phyloP scores from a whole-genome alignment of 2,329 filamentous ascomycete genomes.

The Sphaerulina vaccinii region DNA sequence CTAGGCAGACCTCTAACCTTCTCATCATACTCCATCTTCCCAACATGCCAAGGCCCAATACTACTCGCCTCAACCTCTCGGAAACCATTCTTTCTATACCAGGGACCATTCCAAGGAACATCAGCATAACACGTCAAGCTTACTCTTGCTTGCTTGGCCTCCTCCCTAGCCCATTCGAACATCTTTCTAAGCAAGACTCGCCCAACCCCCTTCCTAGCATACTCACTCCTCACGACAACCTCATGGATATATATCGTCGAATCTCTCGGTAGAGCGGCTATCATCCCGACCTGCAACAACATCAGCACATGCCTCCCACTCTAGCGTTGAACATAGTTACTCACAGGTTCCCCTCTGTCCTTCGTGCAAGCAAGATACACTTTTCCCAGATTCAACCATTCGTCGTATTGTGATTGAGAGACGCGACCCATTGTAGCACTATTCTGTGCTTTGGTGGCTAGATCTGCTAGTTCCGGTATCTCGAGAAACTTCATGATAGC shows the following conservation, averaged over 20 bases:
- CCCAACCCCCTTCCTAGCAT: slow-evolving; percentile 15
- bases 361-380: slow-evolving; percentile 11
- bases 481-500: slow-evolving; percentile 6
- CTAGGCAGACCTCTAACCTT: slow-evolving; percentile 9
- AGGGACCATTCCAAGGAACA: slow-evolving; percentile 24
- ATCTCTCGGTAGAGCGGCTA: slow-evolving; percentile 15
- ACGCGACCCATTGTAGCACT: too few species aligned
- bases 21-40: slow-evolving; percentile 19
- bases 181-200: slow-evolving; percentile 13
- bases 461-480: slow-evolving; percentile 14
- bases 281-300: slow-evolving; percentile 15
- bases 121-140: slow-evolving; percentile 20
- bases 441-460: background rate
- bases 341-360: too few species aligned
- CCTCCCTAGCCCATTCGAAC: slow-evolving; percentile 16
- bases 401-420: background rate
- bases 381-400: slow-evolving; percentile 15
- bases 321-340: too few species aligned
- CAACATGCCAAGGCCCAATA: slow-evolving; percentile 17
- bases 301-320: too few species aligned
- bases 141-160: slow-evolving; percentile 5
- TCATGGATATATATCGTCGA: slow-evolving; percentile 13
- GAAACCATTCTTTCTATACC: slow-evolving; percentile 20
- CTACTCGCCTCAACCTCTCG: slow-evolving; percentile 13
- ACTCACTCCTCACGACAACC: slow-evolving; percentile 11